These are phyloP conservation scores for Penicillium simplicissimum DNA, from an alignment of 495 filamentous ascomycete species.

Conservation along the genomic window DNA sequence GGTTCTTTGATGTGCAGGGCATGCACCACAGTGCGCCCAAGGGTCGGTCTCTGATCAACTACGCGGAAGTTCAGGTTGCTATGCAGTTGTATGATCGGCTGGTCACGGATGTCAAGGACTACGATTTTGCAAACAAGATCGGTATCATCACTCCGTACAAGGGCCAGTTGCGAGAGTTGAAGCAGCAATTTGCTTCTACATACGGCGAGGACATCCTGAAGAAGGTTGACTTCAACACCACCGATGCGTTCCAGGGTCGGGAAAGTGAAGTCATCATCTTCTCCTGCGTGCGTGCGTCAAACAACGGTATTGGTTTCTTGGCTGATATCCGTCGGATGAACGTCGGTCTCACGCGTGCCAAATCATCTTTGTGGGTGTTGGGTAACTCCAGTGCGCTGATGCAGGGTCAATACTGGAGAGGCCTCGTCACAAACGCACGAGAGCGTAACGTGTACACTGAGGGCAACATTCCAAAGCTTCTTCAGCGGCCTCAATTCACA, in stretches of 20 bases:
- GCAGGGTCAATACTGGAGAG: slow-evolving; percentile 87
- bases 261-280: slow-evolving; percentile 99
- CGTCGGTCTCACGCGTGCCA: slow-evolving; percentile 93
- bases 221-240: slow-evolving; percentile 93
- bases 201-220: slow-evolving; percentile 77
- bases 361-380: slow-evolving; percentile 92
- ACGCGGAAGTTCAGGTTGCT: slow-evolving; percentile 80
- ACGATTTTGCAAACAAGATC: slow-evolving; percentile 78
- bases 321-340: slow-evolving; percentile 99
- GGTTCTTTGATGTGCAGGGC: slow-evolving; percentile 96
- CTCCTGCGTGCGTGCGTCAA: slow-evolving; percentile 92
- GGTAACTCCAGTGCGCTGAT: slow-evolving; percentile 83
- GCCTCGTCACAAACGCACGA: slow-evolving; percentile 78
- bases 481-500: slow-evolving; percentile 52
- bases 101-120: slow-evolving; percentile 63
- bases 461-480: slow-evolving; percentile 59
- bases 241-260: slow-evolving; percentile 95
- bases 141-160: slow-evolving; percentile 98
- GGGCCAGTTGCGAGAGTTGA: slow-evolving; percentile 81
- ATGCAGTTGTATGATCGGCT: slow-evolving; percentile 81
- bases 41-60: slow-evolving; percentile 88
- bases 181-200: slow-evolving; percentile 62
- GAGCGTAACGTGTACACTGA: slow-evolving; percentile 71
- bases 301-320: slow-evolving; percentile 95
- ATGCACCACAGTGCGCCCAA: slow-evolving; percentile 73